Base-by-base conservation (phyloP, 768 basidiomycete genomes). In the Amyloporia xantha region DNA sequence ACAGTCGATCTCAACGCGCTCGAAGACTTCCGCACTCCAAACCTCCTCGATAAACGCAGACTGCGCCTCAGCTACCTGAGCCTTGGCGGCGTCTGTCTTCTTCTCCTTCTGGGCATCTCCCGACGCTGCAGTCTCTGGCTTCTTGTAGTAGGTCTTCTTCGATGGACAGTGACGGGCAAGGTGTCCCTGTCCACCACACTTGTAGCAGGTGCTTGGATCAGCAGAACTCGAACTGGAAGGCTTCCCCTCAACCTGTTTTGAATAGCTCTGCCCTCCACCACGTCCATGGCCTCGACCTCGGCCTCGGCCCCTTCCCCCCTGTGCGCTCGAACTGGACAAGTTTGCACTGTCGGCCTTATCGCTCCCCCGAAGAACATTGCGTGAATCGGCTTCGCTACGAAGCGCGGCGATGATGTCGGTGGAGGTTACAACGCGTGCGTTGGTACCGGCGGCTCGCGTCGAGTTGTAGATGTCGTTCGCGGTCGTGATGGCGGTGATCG, bases 131-230 rank as follows among this genome's bases (percentile, higher is more conserved):
- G 39, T 19, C 9, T 41, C 39, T 11, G 39, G 21, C 19, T 41
- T 41, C 39, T 41, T 15, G 19, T 41, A 41, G 39, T 41, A 41
- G n/a, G n/a, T n/a, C 39, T 41, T 41, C 39, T 41, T 41, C 9
- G 39, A 41, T 19, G 39, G 39, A 19, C 39, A 41, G 9, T 41
- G 11, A 19, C 11, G 39, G 10, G 39, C 10, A 7, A 9, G 7
- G 21, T 41, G 39, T 9, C 39, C 39, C 7, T 21, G 39, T 41
- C 39, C 39, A n/a, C 39, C 39, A 19, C 39, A 41, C 21, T 21
- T 41, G 21, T n/a, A 19, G 21, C 39, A 41, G 10, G 20, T 19
- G 15, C 10, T 15, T n/a, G n/a, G n/a, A n/a, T n/a, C n/a, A n/a
- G n/a, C n/a, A n/a, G n/a, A n/a, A n/a, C n/a, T n/a, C n/a, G n/a